Base-by-base conservation (phyloP, 2,329 filamentous ascomycete species). In the Aspergillus floridensis region DNA sequence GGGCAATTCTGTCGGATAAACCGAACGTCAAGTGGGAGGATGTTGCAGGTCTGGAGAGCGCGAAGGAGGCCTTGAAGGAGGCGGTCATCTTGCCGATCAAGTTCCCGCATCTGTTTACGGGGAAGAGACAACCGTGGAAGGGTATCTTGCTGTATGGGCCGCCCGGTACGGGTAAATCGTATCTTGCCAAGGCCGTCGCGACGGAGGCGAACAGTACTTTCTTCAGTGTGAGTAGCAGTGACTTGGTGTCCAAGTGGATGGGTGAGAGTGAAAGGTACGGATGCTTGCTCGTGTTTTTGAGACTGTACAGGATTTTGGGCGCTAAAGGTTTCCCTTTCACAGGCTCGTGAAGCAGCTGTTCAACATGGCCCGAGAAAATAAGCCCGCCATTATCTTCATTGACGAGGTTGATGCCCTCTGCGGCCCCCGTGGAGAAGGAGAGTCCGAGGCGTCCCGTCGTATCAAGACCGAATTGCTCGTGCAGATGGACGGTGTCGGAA, bases 221-320 rank as follows among this genome's bases (percentile, higher is more conserved):
- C 75, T 99, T 99, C 84, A 97, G 92, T 72, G 93, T 99, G 66
- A 96, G 91, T 79, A 96, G 91, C 82, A 96, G 92, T 73, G 95
- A 99, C 75, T 77, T 99, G 76, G 95, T 99, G 62, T 96, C 92
- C 76, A 99, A 99, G 75, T 99, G 95, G 95, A 99, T 99, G 95
- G 95, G 95, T 80, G 95, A 99, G 79, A 96, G 91, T 82, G 95
- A 99, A 86, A 87, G 92, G 91, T 96, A 80, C 52, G 82, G 7
- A 5, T 32, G 68, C 26, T n/a, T 10, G 31, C 49, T 46, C 11
- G 21, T 46, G 5, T n/a, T 11, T 49, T 21, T 46, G 6, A 29
- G 22, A 35, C 24, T 29, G 10, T 24, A 29, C 31, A 24, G 19
- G 50, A 22, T 2, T 14, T 32, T 24, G 8, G 32, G 10, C 48